Conservation (phyloP, 2,329 filamentous ascomycete species). For the Botrytis elliptica region DNA sequence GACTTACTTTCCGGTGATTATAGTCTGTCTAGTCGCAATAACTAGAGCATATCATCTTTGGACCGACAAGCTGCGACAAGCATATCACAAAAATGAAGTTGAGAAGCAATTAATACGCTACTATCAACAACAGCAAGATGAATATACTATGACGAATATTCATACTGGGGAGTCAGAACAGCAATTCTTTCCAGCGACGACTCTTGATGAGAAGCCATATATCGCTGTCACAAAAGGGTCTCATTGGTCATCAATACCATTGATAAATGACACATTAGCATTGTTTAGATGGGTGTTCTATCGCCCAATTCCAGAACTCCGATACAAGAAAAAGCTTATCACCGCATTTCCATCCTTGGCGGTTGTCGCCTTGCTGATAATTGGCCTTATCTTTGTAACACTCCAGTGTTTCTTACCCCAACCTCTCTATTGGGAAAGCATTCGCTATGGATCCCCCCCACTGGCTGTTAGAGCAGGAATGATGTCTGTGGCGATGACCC, state of each 20-base stretch:
- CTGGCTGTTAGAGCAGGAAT: constrained; percentile 85
- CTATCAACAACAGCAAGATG: constrained; percentile 51
- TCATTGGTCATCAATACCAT: constrained; percentile 71
- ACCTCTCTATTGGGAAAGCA: constrained; percentile 86
- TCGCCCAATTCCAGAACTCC: constrained; percentile 74
- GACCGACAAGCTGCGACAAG: constrained; percentile 90
- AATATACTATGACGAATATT: constrained; percentile 61
- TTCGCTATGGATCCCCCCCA: constrained; percentile 82
- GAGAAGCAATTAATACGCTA: constrained; percentile 62
- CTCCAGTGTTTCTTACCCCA: constrained; percentile 85
- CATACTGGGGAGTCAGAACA: constrained; percentile 43
- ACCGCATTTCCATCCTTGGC: constrained; percentile 80
- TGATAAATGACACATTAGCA: constrained; percentile 77
- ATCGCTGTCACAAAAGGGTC: constrained; percentile 57
- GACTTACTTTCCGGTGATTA: constrained; percentile 79
- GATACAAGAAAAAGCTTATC: constrained; percentile 59
- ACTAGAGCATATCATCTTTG: constrained; percentile 83
- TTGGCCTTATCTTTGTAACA: constrained; percentile 69
- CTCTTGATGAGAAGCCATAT: constrained; percentile 56
- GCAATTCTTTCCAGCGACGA: constrained; percentile 68
- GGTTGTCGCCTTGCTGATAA: constrained; percentile 64
- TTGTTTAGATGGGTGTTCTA: constrained; percentile 87
- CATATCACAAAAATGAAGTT: constrained; percentile 80
- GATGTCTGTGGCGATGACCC: constrained; percentile 86
- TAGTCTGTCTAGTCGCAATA: constrained; percentile 65